A percentile compares a stretch with the other conserved stretches of the same genome.
phyloP scores from a whole-genome alignment of 805 yeast species.

The Pichia ethanolica region DNA sequence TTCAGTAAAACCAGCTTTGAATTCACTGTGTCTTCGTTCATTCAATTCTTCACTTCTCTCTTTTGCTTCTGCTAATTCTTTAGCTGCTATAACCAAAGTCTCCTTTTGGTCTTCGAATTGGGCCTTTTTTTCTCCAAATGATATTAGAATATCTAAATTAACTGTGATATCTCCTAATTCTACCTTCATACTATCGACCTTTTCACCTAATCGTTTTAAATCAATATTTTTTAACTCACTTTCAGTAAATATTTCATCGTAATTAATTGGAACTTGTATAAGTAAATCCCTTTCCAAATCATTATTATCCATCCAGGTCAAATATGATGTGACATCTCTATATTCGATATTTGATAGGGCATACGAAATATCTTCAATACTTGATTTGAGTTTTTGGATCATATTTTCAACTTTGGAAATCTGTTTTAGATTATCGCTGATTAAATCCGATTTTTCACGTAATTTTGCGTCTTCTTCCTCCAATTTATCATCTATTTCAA shows the following conservation, averaged over 20 bases:
- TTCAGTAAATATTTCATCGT: slow-evolving; percentile 32
- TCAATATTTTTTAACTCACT: slow-evolving; percentile 47
- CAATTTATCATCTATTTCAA: slow-evolving; percentile 48
- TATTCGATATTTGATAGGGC: slow-evolving; percentile 29
- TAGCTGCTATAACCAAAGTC: slow-evolving; percentile 43
- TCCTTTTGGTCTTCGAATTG: slow-evolving; percentile 59
- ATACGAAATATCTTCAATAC: slow-evolving; percentile 26
- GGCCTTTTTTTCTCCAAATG: slow-evolving; percentile 58
- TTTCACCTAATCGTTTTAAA: slow-evolving; percentile 39
- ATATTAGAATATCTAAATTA: slow-evolving; percentile 68
- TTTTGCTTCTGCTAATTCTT: slow-evolving; percentile 55
- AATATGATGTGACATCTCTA: slow-evolving; percentile 46
- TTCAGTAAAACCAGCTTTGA: slow-evolving; percentile 84
- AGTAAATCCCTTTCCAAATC: slow-evolving; percentile 16
- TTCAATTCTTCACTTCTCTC: slow-evolving; percentile 59
- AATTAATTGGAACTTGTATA: slow-evolving; percentile 21
- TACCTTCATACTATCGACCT: slow-evolving; percentile 48
- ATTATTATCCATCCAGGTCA: slow-evolving; percentile 43
- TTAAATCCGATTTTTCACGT: slow-evolving; percentile 31
- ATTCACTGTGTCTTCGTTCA: slow-evolving; percentile 72
- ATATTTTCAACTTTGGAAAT: slow-evolving; percentile 23
- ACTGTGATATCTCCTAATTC: slow-evolving; percentile 50
- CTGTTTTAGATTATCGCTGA: slow-evolving; percentile 28
- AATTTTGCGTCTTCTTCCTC: slow-evolving; percentile 54
- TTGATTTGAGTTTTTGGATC: slow-evolving; percentile 28